phyloP scores from a whole-genome alignment of 495 filamentous ascomycete genomes.

The Stereocaulon alpinum region DNA sequence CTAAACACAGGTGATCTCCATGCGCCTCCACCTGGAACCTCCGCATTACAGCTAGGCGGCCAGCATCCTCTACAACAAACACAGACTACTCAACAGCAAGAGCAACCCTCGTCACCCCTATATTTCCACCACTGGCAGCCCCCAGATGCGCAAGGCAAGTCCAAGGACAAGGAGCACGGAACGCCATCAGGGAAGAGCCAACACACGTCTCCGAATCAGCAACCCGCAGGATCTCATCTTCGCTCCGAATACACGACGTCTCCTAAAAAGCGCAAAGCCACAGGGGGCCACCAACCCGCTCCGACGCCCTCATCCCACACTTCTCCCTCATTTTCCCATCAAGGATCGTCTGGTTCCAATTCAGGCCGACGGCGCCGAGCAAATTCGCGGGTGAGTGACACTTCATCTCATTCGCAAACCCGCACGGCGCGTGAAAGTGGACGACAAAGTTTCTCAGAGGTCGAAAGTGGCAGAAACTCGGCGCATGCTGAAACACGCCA shows the following conservation, averaged over 20 bases:
- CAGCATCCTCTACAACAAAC: conserved; percentile 39
- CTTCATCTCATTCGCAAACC: conserved; percentile 28
- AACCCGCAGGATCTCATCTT: conserved; percentile 24
- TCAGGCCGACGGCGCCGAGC: conserved; percentile 53
- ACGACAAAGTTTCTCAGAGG: conserved; percentile 23
- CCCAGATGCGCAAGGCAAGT: conserved; percentile 49
- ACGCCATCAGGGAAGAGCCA: conserved; percentile 26
- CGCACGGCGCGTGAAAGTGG: conserved; percentile 20
- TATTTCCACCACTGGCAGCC: conserved; percentile 93
- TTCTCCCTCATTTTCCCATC: conserved; percentile 23
- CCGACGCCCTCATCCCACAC: conserved; percentile 30
- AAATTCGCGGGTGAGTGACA: conserved; percentile 60
- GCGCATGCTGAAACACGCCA: conserved; percentile 26
- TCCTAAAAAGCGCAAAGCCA: conserved; percentile 37
- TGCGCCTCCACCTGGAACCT: conserved; percentile 35
- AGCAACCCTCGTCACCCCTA: conserved; percentile 54
- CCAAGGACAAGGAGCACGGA: conserved; percentile 28
- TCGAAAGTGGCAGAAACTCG: conserved; percentile 25
- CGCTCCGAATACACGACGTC: conserved; percentile 31
- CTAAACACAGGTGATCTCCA: conserved; percentile 50
- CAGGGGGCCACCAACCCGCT: conserved; percentile 29
- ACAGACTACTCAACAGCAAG: conserved; percentile 44
- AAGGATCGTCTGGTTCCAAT: conserved; percentile 37
- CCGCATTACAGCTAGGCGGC: conserved; percentile 25
- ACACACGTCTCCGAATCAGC: conserved; percentile 23